Evolutionary conservation across 2,329 filamentous ascomycete genomes (phyloP), one percentile per base, ranked within the genome.

Genomic region (Ophiostoma sp.): DNA sequence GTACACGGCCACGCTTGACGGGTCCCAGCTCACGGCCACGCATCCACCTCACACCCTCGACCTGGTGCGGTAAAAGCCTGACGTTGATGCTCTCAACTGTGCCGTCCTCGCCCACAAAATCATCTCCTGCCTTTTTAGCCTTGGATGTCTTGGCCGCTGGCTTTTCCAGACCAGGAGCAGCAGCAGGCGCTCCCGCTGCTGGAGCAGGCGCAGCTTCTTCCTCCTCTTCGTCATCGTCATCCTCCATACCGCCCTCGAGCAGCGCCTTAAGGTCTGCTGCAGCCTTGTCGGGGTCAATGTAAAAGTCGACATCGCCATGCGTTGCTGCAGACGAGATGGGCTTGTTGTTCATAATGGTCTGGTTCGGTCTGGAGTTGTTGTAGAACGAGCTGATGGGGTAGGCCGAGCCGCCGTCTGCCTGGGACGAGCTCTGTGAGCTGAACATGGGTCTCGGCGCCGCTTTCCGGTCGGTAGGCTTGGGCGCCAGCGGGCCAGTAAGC

Each of bases 41-140:
- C 93, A 99, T 97, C 94, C 95, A 99, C 70, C 90, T 87, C 0
- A 98, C 90, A 75, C 95, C 95, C 70, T 97, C 92, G 17, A 97
- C 88, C 79, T 99, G 95, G 80, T 99, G 95, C 4, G 94, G 94
- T 0, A 99, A 84, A 2, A 99, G 84, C 76, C 91, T 94, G 72
- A 98, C 92, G 70, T 90, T 91, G 72, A 99, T 85, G 0, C 94
- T 95, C 69, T 93, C 89, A 0, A 97, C 72, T 0, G 79, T 80
- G 1, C 85, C 84, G 65, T 86, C 85, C 17, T 85, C 79, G 13
- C 39, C 15, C 13, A 67, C 65, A 41, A 48, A 77, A 0, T 78
- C 76, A 4, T 77, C 79, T 5, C 73, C 74, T 67, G 76, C 71
- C 68, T 77, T 75, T 1, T 86, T 85, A 0, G 89, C 87, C 20